Base-by-base conservation (phyloP, 2,329 filamentous ascomycete genomes). In the Fusarium aywerte region DNA sequence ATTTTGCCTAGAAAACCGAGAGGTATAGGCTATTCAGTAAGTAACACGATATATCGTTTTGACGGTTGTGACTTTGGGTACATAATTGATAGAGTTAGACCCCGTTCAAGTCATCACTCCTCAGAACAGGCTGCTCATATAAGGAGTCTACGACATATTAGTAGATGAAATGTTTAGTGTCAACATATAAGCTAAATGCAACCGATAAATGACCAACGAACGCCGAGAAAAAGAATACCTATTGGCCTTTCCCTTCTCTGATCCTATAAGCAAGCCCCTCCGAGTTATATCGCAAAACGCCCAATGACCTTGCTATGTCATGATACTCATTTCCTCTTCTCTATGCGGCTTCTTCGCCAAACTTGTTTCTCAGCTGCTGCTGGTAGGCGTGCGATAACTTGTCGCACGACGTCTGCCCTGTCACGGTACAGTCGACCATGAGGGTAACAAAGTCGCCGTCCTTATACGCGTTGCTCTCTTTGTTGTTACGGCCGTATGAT, bases 391-490 rank as follows among this genome's bases (percentile, higher is more conserved):
- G 82, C 70, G 94, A 89, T 76, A 95, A 90, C 52, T 86, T 85
- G 64, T 90, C 88, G 77, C 96, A 98, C 68, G 86, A 87, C 48
- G 87, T 81, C 35, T 81, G 79, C 12, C 81, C 82, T 5, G 75
- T 72, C 45, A 84, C 83, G 35, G 88, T 85, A 78, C 96, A 99
- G 51, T 88, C 89, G 21, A 87, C 82, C 73, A 98, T 92, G 59
- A 90, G 88, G 63, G 96, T 88, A 1, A 96, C 85, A 58, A 98
- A 89, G 75, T 98, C 94, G 31, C 93, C 95, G 10, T 94, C 88
- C 74, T 90, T 87, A 78, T 93, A 98, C 45, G 86, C 82, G 16
- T 86, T 87, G 51, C 90, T 89, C 58, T 83, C 77, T 21, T 80
- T 79, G 39, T 77, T 75, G 39, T 77, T 75, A 50, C 80, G 79